These are phyloP conservation scores for Euphorbia lathyris DNA, from an alignment of 345 rosid genomes.

Conservation along the genomic window DNA sequence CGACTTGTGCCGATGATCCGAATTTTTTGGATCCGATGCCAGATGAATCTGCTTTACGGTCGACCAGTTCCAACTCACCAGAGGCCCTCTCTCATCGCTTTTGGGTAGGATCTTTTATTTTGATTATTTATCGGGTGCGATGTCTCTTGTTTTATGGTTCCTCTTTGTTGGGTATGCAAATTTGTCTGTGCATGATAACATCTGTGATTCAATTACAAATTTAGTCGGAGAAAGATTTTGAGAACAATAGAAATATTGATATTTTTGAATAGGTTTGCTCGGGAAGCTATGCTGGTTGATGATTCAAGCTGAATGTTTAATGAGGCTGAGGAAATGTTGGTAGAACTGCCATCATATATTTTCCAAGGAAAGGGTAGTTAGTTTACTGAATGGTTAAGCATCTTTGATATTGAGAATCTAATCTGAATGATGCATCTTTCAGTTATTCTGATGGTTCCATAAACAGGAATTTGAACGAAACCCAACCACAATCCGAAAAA, in stretches of 20 bases:
- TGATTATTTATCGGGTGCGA: background rate
- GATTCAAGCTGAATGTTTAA: background rate
- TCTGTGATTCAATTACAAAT: background rate
- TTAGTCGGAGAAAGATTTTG: background rate
- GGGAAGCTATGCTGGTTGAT: background rate
- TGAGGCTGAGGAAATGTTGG: background rate
- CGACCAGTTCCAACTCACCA: conserved; percentile 47
- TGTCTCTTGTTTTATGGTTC: background rate
- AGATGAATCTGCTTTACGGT: conserved; percentile 59
- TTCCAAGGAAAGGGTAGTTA: background rate
- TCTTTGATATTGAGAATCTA: background rate
- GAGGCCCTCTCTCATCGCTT: conserved; percentile 85
- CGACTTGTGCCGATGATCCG: conserved; percentile 92
- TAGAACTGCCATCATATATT: background rate
- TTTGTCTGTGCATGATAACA: background rate
- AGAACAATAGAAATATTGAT: background rate
- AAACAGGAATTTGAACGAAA: background rate
- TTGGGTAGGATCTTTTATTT: conserved; percentile 57
- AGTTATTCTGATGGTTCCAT: background rate
- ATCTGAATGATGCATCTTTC: background rate
- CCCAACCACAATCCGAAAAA: background rate
- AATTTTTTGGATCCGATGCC: conserved; percentile 88
- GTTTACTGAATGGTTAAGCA: background rate
- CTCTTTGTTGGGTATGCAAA: background rate
- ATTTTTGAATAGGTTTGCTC: background rate